Evolutionary conservation across 2,329 filamentous ascomycete species (phyloP), one percentile per base, ranked within the genome.

Genomic region (Monosporascus cannonballus): DNA sequence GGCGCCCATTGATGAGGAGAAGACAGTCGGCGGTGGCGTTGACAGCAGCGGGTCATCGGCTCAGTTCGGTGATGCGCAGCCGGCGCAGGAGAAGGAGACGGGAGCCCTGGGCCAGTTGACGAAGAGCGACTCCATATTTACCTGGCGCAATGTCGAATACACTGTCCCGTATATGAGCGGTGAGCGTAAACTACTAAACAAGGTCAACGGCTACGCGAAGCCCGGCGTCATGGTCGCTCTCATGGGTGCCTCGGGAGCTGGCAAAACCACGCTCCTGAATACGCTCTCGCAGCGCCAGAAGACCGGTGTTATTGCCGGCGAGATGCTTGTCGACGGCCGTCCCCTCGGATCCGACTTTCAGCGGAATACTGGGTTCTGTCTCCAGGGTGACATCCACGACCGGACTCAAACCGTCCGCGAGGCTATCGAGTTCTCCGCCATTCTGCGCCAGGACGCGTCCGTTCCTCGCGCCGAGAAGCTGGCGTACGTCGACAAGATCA

Each of bases 401-500:
- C 76, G 76, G 17, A 86, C 84, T 2, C 76, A 83, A 2, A 96
- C 92, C 0, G 92, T 96, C 34, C 85, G 92, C 53, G 92, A 96
- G 70, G 90, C 91, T 2, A 79, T 97, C 14, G 81, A 85, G 57
- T 89, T 89, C 63, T 87, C 86, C 62, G 92, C 92, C 15, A 68
- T 93, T 3, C 83, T 96, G 25, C 87, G 92, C 55, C 92, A 96
- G 64, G 90, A 92, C 1, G 82, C 82, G 38, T 76, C 85, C 49
- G 79, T 89, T n/a, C 76, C 88, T 4, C 79, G 78, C 8, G 71
- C 81, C 20, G 91, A 96, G 67, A 96, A 96, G 74, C 71, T 93
- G 15, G 87, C 83, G 2, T 96, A 96, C 59, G 91, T 96, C n/a
- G 86, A 94, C 51, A 88, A 96, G 67, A 89, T 96, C 20, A 95